phyloP scores from a whole-genome alignment of 75 land plant genomes.

The Pinus taeda region DNA sequence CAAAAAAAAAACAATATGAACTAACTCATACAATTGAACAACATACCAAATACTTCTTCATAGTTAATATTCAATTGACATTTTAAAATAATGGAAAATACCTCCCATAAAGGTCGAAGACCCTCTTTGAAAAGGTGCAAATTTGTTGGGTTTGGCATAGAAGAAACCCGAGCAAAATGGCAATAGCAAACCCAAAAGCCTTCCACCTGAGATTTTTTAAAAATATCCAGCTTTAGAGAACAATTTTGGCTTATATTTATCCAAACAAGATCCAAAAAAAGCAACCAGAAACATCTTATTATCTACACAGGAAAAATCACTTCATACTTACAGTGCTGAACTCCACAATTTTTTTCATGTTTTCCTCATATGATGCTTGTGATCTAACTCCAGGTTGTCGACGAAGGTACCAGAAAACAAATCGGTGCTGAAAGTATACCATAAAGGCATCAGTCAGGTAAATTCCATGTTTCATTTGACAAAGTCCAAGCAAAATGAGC shows the following conservation, averaged over 20 bases:
- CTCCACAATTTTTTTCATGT: constrained; percentile 90
- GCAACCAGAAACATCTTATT: background rate
- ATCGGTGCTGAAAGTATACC: constrained; percentile 55
- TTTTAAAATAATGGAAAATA: constrained; percentile 18
- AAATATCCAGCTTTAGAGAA: background rate
- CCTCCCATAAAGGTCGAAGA: constrained; percentile 98
- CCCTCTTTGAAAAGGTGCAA: constrained; percentile 99
- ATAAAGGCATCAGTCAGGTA: no score
- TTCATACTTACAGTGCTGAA: constrained; percentile 81
- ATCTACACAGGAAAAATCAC: background rate
- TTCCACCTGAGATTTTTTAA: constrained; percentile 60
- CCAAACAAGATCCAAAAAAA: background rate
- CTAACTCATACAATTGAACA: background rate
- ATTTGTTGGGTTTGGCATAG: constrained; percentile 88
- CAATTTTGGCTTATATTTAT: constrained; percentile 1
- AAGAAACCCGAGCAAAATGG: constrained; percentile 85
- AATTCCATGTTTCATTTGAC: no score
- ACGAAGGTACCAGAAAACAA: constrained; percentile 97
- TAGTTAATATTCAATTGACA: background rate
- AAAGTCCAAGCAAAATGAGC: no score
- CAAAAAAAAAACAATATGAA: background rate
- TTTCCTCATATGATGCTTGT: constrained; percentile 94
- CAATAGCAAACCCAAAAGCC: constrained; percentile 96
- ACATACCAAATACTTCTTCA: background rate
- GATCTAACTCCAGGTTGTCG: constrained; percentile 84